These are phyloP conservation scores for Cladophialophora exuberans DNA, from an alignment of 2,329 filamentous ascomycete genomes.

Conservation along the genomic window DNA sequence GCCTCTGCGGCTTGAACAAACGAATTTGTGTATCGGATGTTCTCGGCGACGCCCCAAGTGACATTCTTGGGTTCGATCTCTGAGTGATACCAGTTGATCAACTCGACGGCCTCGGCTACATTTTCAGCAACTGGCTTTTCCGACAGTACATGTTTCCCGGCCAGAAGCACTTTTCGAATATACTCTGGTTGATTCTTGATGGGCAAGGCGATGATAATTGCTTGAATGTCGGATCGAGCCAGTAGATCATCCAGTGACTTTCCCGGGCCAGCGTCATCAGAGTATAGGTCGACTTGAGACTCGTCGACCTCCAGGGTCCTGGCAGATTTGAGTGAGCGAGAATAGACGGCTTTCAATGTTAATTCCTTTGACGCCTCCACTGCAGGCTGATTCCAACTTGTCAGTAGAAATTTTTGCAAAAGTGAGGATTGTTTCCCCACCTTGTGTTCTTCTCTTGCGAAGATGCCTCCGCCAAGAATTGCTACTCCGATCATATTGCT, in stretches of 20 bases:
- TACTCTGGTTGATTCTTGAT: slow-evolving; percentile 57
- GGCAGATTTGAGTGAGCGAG: slow-evolving; percentile 60
- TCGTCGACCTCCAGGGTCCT: slow-evolving; percentile 43
- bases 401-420: background rate
- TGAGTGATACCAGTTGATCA: slow-evolving; percentile 55
- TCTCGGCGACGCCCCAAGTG: slow-evolving; percentile 59
- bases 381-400: slow-evolving; percentile 48
- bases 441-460: slow-evolving; percentile 61
- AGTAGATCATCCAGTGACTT: slow-evolving; percentile 52
- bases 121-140: slow-evolving; percentile 63
- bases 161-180: slow-evolving; percentile 52
- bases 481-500: slow-evolving; percentile 52
- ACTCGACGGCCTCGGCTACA: slow-evolving; percentile 52
- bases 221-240: slow-evolving; percentile 52
- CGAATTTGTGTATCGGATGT: slow-evolving; percentile 58
- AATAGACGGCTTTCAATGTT: slow-evolving; percentile 61
- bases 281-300: slow-evolving; percentile 55
- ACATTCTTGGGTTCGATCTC: slow-evolving; percentile 45
- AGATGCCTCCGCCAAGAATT: slow-evolving; percentile 60
- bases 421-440: slow-evolving; percentile 36
- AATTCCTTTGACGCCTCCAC: slow-evolving; percentile 51
- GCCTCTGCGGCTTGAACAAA: slow-evolving; percentile 51
- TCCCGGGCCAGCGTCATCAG: slow-evolving; percentile 54
- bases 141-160: slow-evolving; percentile 60
- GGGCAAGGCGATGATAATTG: slow-evolving; percentile 58